Conservation (phyloP, 805 yeast genomes). For the Pichia cephalocereana region DNA sequence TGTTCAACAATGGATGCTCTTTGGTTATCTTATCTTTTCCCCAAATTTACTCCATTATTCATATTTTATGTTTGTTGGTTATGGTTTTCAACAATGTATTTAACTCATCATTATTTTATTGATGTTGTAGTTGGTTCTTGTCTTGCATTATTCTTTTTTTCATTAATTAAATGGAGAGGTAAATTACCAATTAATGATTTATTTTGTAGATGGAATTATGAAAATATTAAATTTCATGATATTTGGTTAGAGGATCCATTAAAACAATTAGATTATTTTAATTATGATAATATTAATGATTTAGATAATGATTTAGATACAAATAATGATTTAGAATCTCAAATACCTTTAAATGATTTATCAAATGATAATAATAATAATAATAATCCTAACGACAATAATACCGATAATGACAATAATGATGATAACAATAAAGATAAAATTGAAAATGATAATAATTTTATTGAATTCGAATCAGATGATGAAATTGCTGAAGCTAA, state of each 20-base stretch:
- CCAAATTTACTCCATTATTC: slow-evolving; percentile 55
- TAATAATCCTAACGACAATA: background rate
- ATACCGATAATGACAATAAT: background rate
- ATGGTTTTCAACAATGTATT: slow-evolving; percentile 98
- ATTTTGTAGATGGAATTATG: slow-evolving; percentile 39
- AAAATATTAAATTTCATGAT: slow-evolving; percentile 7
- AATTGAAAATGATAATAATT: background rate
- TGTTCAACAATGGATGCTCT: slow-evolving; percentile 91
- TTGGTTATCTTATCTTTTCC: slow-evolving; percentile 77
- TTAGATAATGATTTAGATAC: background rate
- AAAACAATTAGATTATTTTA: slow-evolving; percentile 1
- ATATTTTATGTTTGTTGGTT: slow-evolving; percentile 79
- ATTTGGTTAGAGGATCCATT: slow-evolving; percentile 17
- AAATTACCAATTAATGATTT: slow-evolving; percentile 46
- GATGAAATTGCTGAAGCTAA: slow-evolving; percentile 5
- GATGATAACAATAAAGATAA: background rate
- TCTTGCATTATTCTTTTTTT: slow-evolving; percentile 64
- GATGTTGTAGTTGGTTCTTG: slow-evolving; percentile 92
- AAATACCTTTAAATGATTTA: slow-evolving; percentile 4
- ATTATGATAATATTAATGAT: background rate
- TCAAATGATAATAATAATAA: background rate
- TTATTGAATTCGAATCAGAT: background rate
- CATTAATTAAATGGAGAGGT: slow-evolving; percentile 51
- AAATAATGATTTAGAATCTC: slow-evolving; percentile 7
- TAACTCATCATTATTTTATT: slow-evolving; percentile 92